A percentile compares a stretch with the other conserved stretches of the same genome.
Conservation (phyloP, 1,139 yeast genomes). For the Pichia sp. region DNA sequence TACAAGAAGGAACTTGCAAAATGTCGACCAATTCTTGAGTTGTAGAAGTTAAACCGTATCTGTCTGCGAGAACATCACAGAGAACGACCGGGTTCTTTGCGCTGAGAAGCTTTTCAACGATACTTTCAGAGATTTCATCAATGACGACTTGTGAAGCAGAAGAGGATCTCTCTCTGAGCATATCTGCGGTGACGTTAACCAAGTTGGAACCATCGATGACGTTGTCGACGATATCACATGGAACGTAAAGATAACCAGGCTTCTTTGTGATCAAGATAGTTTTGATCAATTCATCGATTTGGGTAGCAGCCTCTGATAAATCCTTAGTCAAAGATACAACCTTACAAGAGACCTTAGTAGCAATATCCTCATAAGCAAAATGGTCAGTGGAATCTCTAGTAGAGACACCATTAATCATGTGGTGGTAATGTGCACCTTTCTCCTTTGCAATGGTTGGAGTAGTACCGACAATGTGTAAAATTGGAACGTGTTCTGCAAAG, state of each 20-base stretch:
- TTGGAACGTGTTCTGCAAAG: conserved; percentile 75
- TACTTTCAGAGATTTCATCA: conserved; percentile 35
- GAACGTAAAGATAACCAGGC: conserved; percentile 78
- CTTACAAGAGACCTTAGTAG: conserved; percentile 51
- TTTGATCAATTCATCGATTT: conserved; percentile 58
- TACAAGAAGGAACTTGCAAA: conserved; percentile 38
- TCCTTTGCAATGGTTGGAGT: conserved; percentile 37
- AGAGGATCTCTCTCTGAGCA: conserved; percentile 6
- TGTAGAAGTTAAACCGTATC: conserved; percentile 39
- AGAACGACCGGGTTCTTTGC: conserved; percentile 55
- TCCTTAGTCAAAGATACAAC: conserved; percentile 44
- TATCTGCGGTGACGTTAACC: conserved; percentile 12
- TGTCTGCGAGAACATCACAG: conserved; percentile 58
- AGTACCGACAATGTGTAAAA: conserved; percentile 80
- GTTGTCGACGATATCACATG: conserved; percentile 56
- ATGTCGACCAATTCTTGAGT: conserved; percentile 41
- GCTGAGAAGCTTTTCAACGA: conserved; percentile 43
- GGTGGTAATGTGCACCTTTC: conserved; percentile 43
- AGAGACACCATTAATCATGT: conserved; percentile 50
- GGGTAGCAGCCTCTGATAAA: conserved; percentile 39
- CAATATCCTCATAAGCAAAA: conserved; percentile 54
- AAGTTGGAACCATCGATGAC: conserved; percentile 32
- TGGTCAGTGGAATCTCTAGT: conserved; percentile 46
- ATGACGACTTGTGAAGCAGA: neutral
- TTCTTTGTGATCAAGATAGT: conserved; percentile 50